These are phyloP conservation scores for Aspergillus cristatus DNA, from an alignment of 495 filamentous ascomycete genomes.

Conservation along the genomic window DNA sequence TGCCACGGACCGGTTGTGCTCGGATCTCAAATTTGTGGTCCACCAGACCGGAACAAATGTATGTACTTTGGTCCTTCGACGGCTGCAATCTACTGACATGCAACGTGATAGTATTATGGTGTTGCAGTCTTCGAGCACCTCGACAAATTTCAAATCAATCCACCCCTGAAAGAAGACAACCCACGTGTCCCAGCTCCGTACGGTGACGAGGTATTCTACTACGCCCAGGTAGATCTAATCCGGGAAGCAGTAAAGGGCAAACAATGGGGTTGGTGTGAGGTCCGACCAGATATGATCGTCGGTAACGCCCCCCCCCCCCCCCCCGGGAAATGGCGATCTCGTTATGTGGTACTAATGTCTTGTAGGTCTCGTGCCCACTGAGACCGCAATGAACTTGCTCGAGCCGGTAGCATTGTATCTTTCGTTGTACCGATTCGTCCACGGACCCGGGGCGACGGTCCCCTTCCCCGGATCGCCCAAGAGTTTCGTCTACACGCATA, in stretches of 20 bases:
- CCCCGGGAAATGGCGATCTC: no score
- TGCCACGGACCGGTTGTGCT: conserved; percentile 15
- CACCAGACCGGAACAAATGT: conserved; percentile 36
- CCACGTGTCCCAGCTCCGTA: conserved; percentile 34
- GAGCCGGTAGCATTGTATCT: conserved; percentile 33
- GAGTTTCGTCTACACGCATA: conserved; percentile 16
- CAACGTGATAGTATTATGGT: conserved; percentile 23
- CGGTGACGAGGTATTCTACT: conserved; percentile 40
- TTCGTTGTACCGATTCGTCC: conserved; percentile 20
- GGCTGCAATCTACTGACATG: not conserved
- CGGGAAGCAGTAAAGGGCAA: conserved; percentile 24
- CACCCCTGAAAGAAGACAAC: conserved; percentile 26
- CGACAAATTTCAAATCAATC: conserved; percentile 11
- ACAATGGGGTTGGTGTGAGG: conserved; percentile 34
- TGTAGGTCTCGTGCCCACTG: conserved; percentile 6
- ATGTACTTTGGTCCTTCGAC: not conserved
- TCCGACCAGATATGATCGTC: conserved; percentile 38
- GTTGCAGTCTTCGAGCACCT: conserved; percentile 23
- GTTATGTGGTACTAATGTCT: not conserved
- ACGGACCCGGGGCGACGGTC: conserved; percentile 19
- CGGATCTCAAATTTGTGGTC: conserved; percentile 24
- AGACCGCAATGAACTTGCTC: conserved; percentile 11
- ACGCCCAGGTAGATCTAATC: conserved; percentile 33
- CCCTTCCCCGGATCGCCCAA: conserved; percentile 26
- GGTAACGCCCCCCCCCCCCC: conserved; percentile 22